These are phyloP conservation scores for Paralagenidium karlingii DNA, from an alignment of 352 stramenopile genomes.

Conservation along the genomic window DNA sequence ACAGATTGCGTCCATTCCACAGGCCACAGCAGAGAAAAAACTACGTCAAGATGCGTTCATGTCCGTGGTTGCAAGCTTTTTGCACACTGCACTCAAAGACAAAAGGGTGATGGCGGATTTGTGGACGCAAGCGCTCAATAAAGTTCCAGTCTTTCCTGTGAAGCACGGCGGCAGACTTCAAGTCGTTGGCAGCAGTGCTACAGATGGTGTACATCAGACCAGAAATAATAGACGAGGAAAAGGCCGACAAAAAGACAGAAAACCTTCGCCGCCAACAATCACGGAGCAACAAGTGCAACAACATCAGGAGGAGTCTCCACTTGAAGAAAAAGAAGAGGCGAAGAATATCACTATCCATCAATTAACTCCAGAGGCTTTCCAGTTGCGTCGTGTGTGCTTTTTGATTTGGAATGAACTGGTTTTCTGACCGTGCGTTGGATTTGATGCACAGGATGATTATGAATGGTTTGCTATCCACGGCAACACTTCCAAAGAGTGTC, in stretches of 20 bases:
- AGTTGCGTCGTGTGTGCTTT: too few species aligned
- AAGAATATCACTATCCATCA: too few species aligned
- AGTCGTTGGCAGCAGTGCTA: too few species aligned
- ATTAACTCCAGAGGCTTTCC: too few species aligned
- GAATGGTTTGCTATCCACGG: slow-evolving; percentile 16
- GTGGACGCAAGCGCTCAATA: slow-evolving; percentile 25
- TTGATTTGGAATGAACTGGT: too few species aligned
- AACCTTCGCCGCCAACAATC: slow-evolving; percentile 25
- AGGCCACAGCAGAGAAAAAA: slow-evolving; percentile 15
- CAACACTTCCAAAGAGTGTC: slow-evolving; percentile 11
- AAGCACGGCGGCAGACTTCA: slow-evolving; percentile 1
- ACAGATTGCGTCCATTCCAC: slow-evolving; percentile 22
- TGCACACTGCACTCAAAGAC: slow-evolving; percentile 32
- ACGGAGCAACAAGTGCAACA: slow-evolving; percentile 31
- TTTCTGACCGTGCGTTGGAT: too few species aligned
- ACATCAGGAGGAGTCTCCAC: too few species aligned
- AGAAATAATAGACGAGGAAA: slow-evolving; percentile 2
- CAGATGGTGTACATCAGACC: too few species aligned
- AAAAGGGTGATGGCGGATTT: slow-evolving; percentile 25
- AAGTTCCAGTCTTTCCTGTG: background rate
- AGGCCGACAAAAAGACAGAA: background rate
- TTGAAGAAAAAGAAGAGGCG: too few species aligned
- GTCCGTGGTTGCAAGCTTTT: slow-evolving; percentile 26
- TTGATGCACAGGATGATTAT: slow-evolving; percentile 56
- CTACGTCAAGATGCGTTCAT: slow-evolving; percentile 45